Evolutionary conservation across 345 rosid genomes (phyloP).

Genomic region (Cardiospermum halicacabum): DNA sequence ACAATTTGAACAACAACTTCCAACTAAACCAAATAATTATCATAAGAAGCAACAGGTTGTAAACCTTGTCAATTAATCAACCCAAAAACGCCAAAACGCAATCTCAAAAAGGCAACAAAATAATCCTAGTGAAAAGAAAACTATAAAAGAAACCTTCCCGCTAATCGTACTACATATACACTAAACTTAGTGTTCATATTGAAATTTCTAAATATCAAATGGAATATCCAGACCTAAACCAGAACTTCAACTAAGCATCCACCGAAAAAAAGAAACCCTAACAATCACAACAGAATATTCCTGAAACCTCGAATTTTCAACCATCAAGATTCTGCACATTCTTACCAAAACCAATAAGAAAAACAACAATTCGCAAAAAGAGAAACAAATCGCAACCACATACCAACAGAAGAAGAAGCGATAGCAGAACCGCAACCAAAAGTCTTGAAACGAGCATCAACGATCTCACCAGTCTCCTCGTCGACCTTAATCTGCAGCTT

Average conservation of each 20-base stretch:
- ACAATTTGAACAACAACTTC: no score
- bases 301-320: background rate
- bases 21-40: no score
- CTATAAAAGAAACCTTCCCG: no score
- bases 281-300: background rate
- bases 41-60: no score
- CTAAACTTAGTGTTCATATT: background rate
- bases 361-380: background rate
- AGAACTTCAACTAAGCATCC: background rate
- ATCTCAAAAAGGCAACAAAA: no score
- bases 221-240: background rate
- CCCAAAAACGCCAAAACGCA: no score
- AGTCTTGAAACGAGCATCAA: conserved; percentile 94
- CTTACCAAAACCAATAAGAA: background rate
- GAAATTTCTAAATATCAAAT: background rate
- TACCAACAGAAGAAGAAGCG: conserved; percentile 95
- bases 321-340: background rate
- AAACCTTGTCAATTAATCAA: no score
- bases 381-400: conserved; percentile 5
- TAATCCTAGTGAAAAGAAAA: no score
- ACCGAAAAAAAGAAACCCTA: background rate
- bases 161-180: no score
- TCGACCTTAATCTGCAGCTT: conserved; percentile 96
- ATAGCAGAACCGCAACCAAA: conserved; percentile 99
- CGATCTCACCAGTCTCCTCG: conserved; percentile 72